Conservation (phyloP, 2,329 filamentous ascomycete species). For the Didymella exigua region DNA sequence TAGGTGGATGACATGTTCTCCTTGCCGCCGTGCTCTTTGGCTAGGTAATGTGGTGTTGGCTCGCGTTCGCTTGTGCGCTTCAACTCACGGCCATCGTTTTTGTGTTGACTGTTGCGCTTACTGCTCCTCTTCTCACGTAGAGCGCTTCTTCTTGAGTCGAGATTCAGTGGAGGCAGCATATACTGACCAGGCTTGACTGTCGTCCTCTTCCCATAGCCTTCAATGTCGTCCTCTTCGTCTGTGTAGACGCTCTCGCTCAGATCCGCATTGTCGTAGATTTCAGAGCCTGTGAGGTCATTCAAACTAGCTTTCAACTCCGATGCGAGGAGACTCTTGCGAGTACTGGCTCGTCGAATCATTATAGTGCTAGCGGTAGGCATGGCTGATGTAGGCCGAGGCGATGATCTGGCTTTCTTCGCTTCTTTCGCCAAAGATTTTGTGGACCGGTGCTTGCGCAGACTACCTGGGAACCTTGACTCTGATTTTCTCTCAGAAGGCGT, state of each 20-base stretch:
- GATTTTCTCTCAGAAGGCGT: conserved; percentile 17
- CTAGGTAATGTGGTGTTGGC: conserved; percentile 32
- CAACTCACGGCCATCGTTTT: conserved; percentile 23
- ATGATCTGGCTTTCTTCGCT: conserved; percentile 23
- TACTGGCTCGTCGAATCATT: conserved; percentile 22
- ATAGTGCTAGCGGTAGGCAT: conserved; percentile 11
- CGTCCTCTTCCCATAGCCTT: conserved; percentile 29
- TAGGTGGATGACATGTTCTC: conserved; percentile 39
- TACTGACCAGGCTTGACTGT: conserved; percentile 32
- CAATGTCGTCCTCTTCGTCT: conserved; percentile 35
- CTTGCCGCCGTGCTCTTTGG: conserved; percentile 39
- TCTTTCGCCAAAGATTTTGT: conserved; percentile 20
- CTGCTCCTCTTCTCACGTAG: conserved; percentile 20
- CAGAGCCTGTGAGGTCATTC: conserved; percentile 31
- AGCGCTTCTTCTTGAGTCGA: conserved; percentile 21
- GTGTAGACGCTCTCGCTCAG: conserved; percentile 41
- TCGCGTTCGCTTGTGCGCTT: conserved; percentile 37
- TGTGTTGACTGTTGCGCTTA: conserved; percentile 17
- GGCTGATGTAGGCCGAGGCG: conserved; percentile 24
- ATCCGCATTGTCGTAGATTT: conserved; percentile 40
- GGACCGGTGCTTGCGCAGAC: conserved; percentile 31
- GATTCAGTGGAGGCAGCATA: conserved; percentile 29
- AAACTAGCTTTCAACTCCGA: conserved; percentile 31
- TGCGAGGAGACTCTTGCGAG: conserved; percentile 27
- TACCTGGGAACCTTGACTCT: conserved; percentile 25